These are phyloP conservation scores for Pythium chondricola DNA, from an alignment of 352 stramenopile species.

Conservation along the genomic window DNA sequence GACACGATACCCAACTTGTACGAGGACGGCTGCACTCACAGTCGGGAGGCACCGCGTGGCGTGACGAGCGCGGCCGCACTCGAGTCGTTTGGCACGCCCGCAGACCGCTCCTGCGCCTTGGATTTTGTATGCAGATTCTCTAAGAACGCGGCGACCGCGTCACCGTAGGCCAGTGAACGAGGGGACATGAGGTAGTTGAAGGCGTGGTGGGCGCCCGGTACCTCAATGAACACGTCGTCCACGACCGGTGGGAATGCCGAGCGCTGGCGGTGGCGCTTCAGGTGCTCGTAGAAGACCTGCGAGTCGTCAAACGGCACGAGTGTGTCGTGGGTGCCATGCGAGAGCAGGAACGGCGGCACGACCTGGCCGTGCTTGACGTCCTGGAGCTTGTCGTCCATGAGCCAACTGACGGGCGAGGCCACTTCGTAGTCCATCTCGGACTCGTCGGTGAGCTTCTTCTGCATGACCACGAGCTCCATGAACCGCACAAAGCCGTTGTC, in stretches of 20 bases:
- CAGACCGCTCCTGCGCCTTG: slow-evolving; percentile 10
- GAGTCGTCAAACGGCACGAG: slow-evolving; percentile 72
- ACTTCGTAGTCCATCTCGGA: slow-evolving; percentile 36
- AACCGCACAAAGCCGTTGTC: slow-evolving; percentile 53
- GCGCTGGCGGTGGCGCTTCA: slow-evolving; percentile 31
- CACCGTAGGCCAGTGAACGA: slow-evolving; percentile 51
- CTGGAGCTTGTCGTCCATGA: slow-evolving; percentile 26
- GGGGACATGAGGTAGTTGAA: slow-evolving; percentile 80
- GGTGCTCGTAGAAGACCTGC: slow-evolving; percentile 54
- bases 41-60: slow-evolving; percentile 5
- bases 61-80: neutral
- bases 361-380: slow-evolving; percentile 18
- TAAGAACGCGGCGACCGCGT: slow-evolving; percentile 64
- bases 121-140: slow-evolving; percentile 45
- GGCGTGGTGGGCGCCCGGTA: slow-evolving; percentile 56
- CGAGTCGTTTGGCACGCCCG: neutral
- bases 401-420: slow-evolving; percentile 51
- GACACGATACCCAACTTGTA: no score
- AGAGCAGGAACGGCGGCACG: slow-evolving; percentile 72
- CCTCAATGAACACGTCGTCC: slow-evolving; percentile 52
- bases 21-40: slow-evolving; percentile 6
- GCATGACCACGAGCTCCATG: slow-evolving; percentile 66
- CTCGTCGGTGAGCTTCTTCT: slow-evolving; percentile 44
- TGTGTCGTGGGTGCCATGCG: slow-evolving; percentile 62
- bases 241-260: slow-evolving; percentile 16